A percentile compares a stretch with the other conserved stretches of the same genome.
These are phyloP conservation scores for Nasturtium officinale DNA, from an alignment of 345 rosid species.

Conservation along the genomic window DNA sequence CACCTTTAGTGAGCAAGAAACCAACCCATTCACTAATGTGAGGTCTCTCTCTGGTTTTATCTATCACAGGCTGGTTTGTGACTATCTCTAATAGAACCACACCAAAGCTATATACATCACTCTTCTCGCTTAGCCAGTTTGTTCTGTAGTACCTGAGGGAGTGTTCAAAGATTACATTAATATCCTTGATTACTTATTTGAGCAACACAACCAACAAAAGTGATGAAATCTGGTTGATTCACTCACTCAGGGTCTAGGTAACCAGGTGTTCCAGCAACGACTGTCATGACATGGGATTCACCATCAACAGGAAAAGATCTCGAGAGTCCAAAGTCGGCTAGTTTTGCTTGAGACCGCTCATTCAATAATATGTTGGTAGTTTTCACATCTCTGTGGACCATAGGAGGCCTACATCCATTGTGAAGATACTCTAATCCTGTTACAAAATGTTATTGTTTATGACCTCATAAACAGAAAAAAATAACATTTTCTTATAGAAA, in stretches of 20 bases:
- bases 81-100: slow-evolving; percentile 48
- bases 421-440: slow-evolving; percentile 65
- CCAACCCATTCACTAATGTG: slow-evolving; percentile 49
- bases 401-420: slow-evolving; percentile 54
- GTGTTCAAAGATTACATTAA: too few species aligned
- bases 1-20: slow-evolving; percentile 43
- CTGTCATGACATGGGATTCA: slow-evolving; percentile 40
- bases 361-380: slow-evolving; percentile 52
- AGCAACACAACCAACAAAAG: too few species aligned
- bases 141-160: slow-evolving; percentile 40
- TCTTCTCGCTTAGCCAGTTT: slow-evolving; percentile 43
- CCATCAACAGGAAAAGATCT: slow-evolving; percentile 42
- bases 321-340: slow-evolving; percentile 64
- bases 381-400: slow-evolving; percentile 60
- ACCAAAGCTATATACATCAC: slow-evolving; percentile 56
- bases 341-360: slow-evolving; percentile 50
- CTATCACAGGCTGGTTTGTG: slow-evolving; percentile 42
- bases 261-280: slow-evolving; percentile 53
- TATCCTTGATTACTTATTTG: too few species aligned
- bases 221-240: background rate
- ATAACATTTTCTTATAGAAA: too few species aligned
- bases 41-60: background rate
- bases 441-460: background rate
- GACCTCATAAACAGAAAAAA: too few species aligned
- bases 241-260: slow-evolving; percentile 56